Evolutionary conservation across 768 basidiomycete species (phyloP), one percentile per base, ranked within the genome.

Genomic region (Vararia minispora): DNA sequence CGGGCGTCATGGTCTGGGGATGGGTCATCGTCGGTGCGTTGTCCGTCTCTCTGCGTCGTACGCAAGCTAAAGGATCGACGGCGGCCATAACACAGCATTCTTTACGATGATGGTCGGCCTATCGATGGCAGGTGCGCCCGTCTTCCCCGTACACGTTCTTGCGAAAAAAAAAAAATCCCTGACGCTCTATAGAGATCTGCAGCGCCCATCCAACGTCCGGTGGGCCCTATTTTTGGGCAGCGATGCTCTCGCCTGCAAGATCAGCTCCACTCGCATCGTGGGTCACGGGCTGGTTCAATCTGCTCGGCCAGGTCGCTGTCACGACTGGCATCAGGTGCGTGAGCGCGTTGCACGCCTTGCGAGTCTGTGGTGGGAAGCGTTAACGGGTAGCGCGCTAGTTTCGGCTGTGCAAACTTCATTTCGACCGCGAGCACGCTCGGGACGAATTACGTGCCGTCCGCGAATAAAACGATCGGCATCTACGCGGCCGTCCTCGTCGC

Each of bases 151-250:
- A 17, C 24, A 36, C 7, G 13, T 29, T 14, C 10, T 16, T 12
- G 18, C 13, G 26, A 7, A 27, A 37, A 1, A 8, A 7, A 12
- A 18, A 6, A 22, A 5, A 3, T 27, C 18, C 35, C 6, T 50
- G 30, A 44, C 22, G 8, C 18, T 18, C 22, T 13, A 13, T 27
- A 49, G 67, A 70, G 54, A 56, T 64, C 23, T 65, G 60, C 43
- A 79, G 76, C 44, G 76, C 79, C 2, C 78, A 76, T 59, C 79
- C 76, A 4, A 79, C 78, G 2, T 76, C 72, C 34, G 79, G 81
- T 5, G 81, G 81, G 0, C 81, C 83, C 0, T 83, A 84, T 49
- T 83, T 76, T 56, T 84, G 82, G 83, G 75, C 80, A n/a, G 80
- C 81, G 1, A 79, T 83, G 72, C 57, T 85, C 1, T 74, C 78